Percentiles rank a stretch among this genome's conserved stretches.
These are phyloP conservation scores for Piloderma croceum DNA, from an alignment of 768 basidiomycete species.

Conservation along the genomic window DNA sequence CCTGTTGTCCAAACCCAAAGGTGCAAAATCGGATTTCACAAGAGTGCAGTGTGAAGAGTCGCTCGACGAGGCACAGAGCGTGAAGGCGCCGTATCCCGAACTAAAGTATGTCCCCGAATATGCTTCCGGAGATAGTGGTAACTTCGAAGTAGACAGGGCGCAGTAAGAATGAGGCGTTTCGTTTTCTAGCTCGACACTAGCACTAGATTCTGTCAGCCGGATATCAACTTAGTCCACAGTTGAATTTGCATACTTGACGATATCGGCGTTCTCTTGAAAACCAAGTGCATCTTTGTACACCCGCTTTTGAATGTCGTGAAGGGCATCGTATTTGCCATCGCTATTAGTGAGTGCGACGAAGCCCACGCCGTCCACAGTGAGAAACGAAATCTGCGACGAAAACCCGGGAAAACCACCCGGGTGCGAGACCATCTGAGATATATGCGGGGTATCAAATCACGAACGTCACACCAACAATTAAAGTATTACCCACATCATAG, in stretches of 20 bases:
- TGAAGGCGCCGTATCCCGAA: conserved; percentile 33
- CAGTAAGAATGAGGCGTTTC: conserved; percentile 5
- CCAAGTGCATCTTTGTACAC: background rate
- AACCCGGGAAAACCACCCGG: conserved; percentile 31
- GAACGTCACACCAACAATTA: background rate
- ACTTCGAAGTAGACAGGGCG: conserved; percentile 9
- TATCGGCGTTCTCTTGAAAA: background rate
- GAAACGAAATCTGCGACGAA: conserved; percentile 24
- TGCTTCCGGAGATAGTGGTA: conserved; percentile 7
- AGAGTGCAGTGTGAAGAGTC: conserved; percentile 17
- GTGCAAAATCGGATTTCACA: conserved; percentile 24
- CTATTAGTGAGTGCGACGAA: conserved; percentile 30
- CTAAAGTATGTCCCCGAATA: conserved; percentile 33
- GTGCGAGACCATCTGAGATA: conserved; percentile 29
- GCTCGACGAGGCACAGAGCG: conserved; percentile 28
- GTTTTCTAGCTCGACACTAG: background rate
- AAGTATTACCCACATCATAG: conserved; percentile 30
- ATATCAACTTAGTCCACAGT: background rate
- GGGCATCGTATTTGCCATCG: conserved; percentile 8
- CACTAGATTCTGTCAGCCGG: background rate
- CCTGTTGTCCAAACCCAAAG: conserved; percentile 14
- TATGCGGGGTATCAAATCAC: background rate
- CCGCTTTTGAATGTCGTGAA: background rate
- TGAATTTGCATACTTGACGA: background rate
- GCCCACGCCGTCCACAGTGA: conserved; percentile 32